Conservation (phyloP, 352 stramenopile genomes). For the Phytophthora pluvialis region DNA sequence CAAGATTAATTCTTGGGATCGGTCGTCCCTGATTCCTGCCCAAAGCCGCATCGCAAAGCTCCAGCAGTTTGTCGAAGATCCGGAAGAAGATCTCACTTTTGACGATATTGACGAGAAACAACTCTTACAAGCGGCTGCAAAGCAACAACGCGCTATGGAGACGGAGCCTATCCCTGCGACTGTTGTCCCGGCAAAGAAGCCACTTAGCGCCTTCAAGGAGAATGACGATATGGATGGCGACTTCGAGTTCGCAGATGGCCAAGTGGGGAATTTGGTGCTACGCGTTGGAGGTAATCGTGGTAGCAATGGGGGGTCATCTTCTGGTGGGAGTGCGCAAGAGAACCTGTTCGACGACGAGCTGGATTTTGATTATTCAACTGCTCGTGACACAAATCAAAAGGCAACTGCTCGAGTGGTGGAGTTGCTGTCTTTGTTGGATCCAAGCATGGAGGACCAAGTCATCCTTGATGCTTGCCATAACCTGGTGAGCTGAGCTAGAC, state of each 20-base stretch:
- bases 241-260: constrained; percentile 33
- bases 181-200: constrained; percentile 23
- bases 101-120: constrained; percentile 78
- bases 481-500: constrained; percentile 44
- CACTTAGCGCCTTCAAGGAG: constrained; percentile 38
- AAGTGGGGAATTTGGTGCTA: constrained; percentile 28
- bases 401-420: constrained; percentile 78
- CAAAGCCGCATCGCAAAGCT: constrained; percentile 75
- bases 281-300: constrained; percentile 23
- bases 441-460: constrained; percentile 88
- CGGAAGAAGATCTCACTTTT: constrained; percentile 65
- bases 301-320: constrained; percentile 30
- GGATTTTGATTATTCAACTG: constrained; percentile 80
- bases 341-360: constrained; percentile 84
- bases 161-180: constrained; percentile 14
- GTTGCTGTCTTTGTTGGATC: constrained; percentile 75
- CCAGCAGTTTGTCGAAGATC: constrained; percentile 74
- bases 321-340: constrained; percentile 51
- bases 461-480: constrained; percentile 83
- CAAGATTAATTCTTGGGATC: constrained; percentile 57
- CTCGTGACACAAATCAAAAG: constrained; percentile 81
- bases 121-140: constrained; percentile 52
- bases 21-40: constrained; percentile 62
- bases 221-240: constrained; percentile 29
- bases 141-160: constrained; percentile 38